Evolutionary conservation across 257 asterid species (phyloP), one percentile per base, ranked within the genome.

Genomic region (Lithospermum erythrorhizon): DNA sequence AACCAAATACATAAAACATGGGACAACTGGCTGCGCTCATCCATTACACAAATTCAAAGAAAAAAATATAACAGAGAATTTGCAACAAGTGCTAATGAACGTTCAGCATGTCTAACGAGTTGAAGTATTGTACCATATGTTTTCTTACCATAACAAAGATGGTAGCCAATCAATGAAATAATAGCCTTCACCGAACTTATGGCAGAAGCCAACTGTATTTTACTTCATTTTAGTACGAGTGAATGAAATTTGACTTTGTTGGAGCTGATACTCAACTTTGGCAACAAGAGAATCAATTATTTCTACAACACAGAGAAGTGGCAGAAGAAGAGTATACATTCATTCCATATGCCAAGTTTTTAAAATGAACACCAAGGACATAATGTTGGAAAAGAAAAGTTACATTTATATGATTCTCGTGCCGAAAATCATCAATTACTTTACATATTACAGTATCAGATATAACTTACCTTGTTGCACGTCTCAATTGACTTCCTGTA

Each of bases 381-480:
- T 3, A 3, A 41, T 41, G 13, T 11, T 41, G 3, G 17, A 41
- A 41, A 41, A 14, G 17, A 41, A 14, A 14, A 14, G 4, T 41
- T 13, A 41, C 49, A 41, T 41, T 18, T 41, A 41, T 1, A 41
- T 41, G 49, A 35, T 35, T 35, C 2, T 35, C 15, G 15, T 9
- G 47, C 47, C 9, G 15, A 35, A 35, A 41, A 41, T 13, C 5
- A 41, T 13, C 49, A 41, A 41, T 41, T 41, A 41, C 18, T 37
- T 37, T 13, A 41, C 49, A 41, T 41, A 41, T 41, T 41, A 41
- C 48, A 20, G 58, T 58, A 51, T 60, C 32, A 53, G 35, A 48
- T 53, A 68, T 55, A 61, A 65, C 47, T 70, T 78, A 85, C 99
- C 99, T 93, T 93, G 73, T 93, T 93, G 77, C 97, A 86, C 56